Conservation (phyloP, 139 green algal species). For the Coelastrella sp. region DNA sequence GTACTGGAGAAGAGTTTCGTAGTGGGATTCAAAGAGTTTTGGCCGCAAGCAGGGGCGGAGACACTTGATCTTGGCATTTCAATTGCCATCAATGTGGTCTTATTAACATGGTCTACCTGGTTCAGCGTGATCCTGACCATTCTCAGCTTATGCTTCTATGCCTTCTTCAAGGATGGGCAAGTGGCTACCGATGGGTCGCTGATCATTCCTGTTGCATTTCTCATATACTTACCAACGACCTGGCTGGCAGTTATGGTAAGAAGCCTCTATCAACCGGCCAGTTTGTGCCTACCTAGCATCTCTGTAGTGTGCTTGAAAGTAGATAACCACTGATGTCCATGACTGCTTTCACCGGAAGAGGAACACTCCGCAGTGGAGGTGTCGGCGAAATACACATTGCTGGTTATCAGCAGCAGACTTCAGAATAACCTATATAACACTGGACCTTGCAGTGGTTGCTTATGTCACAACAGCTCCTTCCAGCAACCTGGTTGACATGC, state of each 20-base stretch:
- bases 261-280: no score
- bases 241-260: constrained; percentile 27
- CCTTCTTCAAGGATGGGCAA: background rate
- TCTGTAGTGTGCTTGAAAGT: no score
- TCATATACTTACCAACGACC: constrained; percentile 2
- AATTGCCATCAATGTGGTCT: constrained; percentile 2
- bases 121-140: constrained; percentile 28
- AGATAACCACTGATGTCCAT: no score
- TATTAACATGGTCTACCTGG: constrained; percentile 14
- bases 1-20: constrained; percentile 20
- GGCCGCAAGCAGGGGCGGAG: background rate
- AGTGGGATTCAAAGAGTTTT: background rate
- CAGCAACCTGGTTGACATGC: no score
- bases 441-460: no score
- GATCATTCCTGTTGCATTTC: background rate
- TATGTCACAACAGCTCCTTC: no score
- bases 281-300: no score
- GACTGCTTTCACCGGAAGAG: no score
- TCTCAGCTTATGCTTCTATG: constrained; percentile 18
- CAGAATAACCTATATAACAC: no score
- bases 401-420: no score
- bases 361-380: no score
- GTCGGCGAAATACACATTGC: no score
- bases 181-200: background rate
- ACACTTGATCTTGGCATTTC: constrained; percentile 15